These are phyloP conservation scores for Tarenaya hassleriana DNA, from an alignment of 345 rosid genomes.

Conservation along the genomic window DNA sequence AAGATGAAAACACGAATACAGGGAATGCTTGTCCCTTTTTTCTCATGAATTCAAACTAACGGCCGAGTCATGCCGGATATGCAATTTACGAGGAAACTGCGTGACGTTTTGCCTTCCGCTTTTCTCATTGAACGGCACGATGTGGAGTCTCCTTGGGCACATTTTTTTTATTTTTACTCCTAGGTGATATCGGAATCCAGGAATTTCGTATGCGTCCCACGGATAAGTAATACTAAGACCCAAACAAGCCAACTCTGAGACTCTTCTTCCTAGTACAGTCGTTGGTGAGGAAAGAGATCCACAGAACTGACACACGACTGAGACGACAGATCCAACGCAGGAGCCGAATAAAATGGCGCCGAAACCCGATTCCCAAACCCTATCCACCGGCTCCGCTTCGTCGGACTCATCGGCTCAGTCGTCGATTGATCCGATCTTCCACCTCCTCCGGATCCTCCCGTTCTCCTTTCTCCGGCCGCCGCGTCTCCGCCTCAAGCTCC, in stretches of 20 bases:
- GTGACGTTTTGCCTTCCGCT: constrained; percentile 14
- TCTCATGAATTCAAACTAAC: constrained; percentile 25
- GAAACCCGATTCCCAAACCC: constrained; percentile 33
- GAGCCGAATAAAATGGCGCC: constrained; percentile 29
- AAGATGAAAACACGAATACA: too few relatives aligned
- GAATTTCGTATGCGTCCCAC: too few relatives aligned
- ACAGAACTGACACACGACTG: neutral
- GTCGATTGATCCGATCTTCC: constrained; percentile 68
- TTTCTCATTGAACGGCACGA: neutral
- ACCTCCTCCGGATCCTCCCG: constrained; percentile 50
- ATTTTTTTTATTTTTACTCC: too few relatives aligned
- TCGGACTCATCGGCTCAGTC: constrained; percentile 17
- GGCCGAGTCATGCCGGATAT: constrained; percentile 3
- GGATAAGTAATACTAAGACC: too few relatives aligned
- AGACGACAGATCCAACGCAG: neutral
- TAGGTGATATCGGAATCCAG: too few relatives aligned
- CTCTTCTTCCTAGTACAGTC: neutral
- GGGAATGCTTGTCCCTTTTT: constrained; percentile 14
- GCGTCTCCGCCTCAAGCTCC: constrained; percentile 87
- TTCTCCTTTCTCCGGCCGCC: constrained; percentile 74
- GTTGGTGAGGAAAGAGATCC: neutral
- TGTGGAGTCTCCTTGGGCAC: too few relatives aligned
- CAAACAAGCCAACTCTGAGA: constrained; percentile 13
- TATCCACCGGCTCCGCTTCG: constrained; percentile 17
- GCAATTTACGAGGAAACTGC: constrained; percentile 17